Evolutionary conservation across 2,329 filamentous ascomycete genomes (phyloP).

Genomic region (Aureobasidium sp.): DNA sequence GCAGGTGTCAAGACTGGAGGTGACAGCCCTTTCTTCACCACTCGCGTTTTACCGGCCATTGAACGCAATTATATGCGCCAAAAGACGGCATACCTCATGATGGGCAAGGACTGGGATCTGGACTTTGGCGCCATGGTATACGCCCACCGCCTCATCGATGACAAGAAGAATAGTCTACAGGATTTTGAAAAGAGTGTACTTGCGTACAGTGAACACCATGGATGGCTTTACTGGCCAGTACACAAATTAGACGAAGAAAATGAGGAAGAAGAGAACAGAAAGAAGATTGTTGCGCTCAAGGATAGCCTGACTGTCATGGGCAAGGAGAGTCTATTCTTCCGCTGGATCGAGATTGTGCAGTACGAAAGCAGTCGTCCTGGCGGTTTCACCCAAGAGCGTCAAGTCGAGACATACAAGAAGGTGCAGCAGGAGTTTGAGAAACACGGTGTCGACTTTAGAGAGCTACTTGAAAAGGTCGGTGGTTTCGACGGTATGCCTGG

Average conservation of each 20-base stretch:
- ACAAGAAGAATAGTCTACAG: conserved; percentile 52
- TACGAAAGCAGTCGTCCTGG: conserved; percentile 68
- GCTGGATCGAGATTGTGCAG: conserved; percentile 89
- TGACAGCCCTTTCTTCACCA: conserved; percentile 51
- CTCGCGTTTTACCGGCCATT: conserved; percentile 61
- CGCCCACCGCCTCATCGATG: conserved; percentile 63
- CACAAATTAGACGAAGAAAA: conserved; percentile 33
- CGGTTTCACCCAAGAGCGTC: conserved; percentile 68
- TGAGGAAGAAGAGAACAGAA: conserved; percentile 53
- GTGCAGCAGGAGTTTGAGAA: conserved; percentile 68
- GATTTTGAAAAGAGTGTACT: conserved; percentile 66
- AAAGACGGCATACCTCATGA: conserved; percentile 83
- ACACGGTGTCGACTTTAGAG: conserved; percentile 74
- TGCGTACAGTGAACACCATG: conserved; percentile 59
- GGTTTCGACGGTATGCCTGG: conserved; percentile 52
- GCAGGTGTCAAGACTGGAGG: conserved; percentile 46
- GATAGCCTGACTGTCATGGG: conserved; percentile 66
- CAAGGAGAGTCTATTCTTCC: conserved; percentile 84
- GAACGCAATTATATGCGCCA: conserved; percentile 57
- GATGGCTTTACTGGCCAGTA: conserved; percentile 49
- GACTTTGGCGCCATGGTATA: conserved; percentile 76
- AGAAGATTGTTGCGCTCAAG: conserved; percentile 74
- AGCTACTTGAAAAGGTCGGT: conserved; percentile 65
- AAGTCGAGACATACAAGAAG: conserved; percentile 63
- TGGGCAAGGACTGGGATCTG: conserved; percentile 79